Conservation (phyloP, 2,329 filamentous ascomycete genomes). For the Phialophora verrucosa region DNA sequence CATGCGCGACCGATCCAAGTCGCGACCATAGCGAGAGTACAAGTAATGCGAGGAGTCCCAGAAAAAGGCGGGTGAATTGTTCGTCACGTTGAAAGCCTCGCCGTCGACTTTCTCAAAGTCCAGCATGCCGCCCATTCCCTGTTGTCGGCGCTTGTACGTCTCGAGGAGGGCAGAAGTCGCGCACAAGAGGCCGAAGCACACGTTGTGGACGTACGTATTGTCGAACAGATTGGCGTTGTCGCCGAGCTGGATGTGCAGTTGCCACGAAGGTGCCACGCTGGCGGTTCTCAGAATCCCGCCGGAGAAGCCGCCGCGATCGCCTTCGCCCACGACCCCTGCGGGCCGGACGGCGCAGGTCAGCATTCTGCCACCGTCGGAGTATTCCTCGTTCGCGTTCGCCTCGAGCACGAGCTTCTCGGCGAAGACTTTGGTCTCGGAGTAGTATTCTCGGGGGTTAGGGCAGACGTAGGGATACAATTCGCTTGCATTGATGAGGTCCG, state of each 20-base stretch:
- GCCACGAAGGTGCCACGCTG: slow-evolving; percentile 59
- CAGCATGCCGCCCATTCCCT: slow-evolving; percentile 63
- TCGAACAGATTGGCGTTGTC: slow-evolving; percentile 72
- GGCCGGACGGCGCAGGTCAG: slow-evolving; percentile 83
- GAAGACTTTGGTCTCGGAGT: slow-evolving; percentile 86
- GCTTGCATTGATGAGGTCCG: slow-evolving; percentile 81
- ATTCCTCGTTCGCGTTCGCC: slow-evolving; percentile 67
- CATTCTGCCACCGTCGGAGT: slow-evolving; percentile 56
- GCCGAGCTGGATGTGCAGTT: slow-evolving; percentile 81
- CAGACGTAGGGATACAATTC: slow-evolving; percentile 80
- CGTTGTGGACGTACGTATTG: slow-evolving; percentile 72
- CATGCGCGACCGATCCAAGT: slow-evolving; percentile 50
- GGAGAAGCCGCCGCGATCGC: slow-evolving; percentile 74
- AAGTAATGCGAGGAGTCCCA: slow-evolving; percentile 84
- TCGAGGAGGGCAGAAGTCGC: slow-evolving; percentile 74
- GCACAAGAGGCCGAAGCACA: slow-evolving; percentile 80
- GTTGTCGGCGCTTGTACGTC: slow-evolving; percentile 55
- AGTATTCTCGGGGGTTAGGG: slow-evolving; percentile 74
- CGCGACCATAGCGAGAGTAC: slow-evolving; percentile 64
- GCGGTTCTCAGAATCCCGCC: slow-evolving; percentile 76
- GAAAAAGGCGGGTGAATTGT: slow-evolving; percentile 86
- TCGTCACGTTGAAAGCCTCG: slow-evolving; percentile 88
- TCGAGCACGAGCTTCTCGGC: slow-evolving; percentile 81
- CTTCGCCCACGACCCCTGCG: slow-evolving; percentile 88
- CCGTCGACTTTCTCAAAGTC: slow-evolving; percentile 79